Conservation (phyloP, 768 basidiomycete genomes). For the Termitomyces sp. region DNA sequence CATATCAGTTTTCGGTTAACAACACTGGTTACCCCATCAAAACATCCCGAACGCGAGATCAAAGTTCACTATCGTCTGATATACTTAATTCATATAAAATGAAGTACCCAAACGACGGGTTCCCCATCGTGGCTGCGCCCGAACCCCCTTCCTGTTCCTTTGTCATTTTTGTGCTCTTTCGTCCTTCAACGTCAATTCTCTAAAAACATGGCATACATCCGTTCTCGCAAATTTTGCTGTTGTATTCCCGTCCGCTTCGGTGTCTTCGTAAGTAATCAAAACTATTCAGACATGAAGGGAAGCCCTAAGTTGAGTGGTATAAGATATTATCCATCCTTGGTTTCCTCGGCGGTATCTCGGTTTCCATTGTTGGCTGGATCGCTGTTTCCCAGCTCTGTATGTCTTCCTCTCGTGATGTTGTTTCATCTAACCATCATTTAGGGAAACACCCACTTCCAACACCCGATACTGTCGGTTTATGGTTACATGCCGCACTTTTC, state of each 20-base stretch:
- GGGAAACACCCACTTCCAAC: slow-evolving; percentile 31
- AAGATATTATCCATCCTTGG: slow-evolving; percentile 42
- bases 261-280: slow-evolving; percentile 42
- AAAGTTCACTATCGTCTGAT: slow-evolving; percentile 3
- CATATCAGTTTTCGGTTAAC: slow-evolving; percentile 8
- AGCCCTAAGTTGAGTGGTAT: background rate
- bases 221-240: slow-evolving; percentile 57
- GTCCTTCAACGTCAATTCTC: slow-evolving; percentile 15
- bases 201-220: slow-evolving; percentile 46
- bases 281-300: background rate
- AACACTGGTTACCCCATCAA: slow-evolving; percentile 10
- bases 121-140: slow-evolving; percentile 35
- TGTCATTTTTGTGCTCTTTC: slow-evolving; percentile 15
- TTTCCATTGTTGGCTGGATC: slow-evolving; percentile 46
- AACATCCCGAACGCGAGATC: slow-evolving; percentile 7
- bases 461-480: slow-evolving; percentile 39
- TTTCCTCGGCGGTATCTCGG: slow-evolving; percentile 36
- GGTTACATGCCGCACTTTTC: slow-evolving; percentile 44
- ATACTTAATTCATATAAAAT: slow-evolving; percentile 13
- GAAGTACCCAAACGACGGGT: background rate
- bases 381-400: slow-evolving; percentile 39
- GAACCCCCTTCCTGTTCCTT: slow-evolving; percentile 21
- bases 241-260: slow-evolving; percentile 65
- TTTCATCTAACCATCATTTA: slow-evolving; percentile 8
- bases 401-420: slow-evolving; percentile 17